A percentile compares a stretch with the other conserved stretches of the same genome.
These are phyloP conservation scores for Rhizopus microsporus DNA, from an alignment of 371 early-diverging fungal species.

Conservation along the genomic window DNA sequence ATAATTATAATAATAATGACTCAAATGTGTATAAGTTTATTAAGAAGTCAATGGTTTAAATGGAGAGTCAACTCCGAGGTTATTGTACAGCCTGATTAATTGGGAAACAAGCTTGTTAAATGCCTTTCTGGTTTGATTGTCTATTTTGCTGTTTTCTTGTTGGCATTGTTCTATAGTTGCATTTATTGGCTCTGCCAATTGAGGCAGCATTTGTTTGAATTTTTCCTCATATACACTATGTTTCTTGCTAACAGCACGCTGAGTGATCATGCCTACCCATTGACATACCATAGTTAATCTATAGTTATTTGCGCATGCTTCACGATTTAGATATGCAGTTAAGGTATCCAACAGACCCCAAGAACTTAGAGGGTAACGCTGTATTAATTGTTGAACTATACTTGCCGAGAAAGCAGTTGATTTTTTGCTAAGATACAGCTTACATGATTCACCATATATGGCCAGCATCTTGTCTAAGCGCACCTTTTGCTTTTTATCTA, in stretches of 20 bases:
- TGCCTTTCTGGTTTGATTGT: not conserved
- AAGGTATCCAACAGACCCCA: slow-evolving; percentile 61
- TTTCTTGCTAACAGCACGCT: slow-evolving; percentile 50
- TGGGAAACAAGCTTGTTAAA: slow-evolving; percentile 1
- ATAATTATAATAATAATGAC: no score
- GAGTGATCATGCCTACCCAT: slow-evolving; percentile 45
- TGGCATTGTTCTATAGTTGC: slow-evolving; percentile 18
- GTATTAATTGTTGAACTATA: slow-evolving; percentile 64
- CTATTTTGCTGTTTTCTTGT: not conserved
- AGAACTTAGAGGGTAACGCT: slow-evolving; percentile 64
- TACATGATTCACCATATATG: slow-evolving; percentile 56
- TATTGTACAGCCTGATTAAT: not conserved
- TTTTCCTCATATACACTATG: slow-evolving; percentile 41
- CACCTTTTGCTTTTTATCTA: slow-evolving; percentile 35
- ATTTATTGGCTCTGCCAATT: slow-evolving; percentile 27
- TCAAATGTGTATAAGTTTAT: not conserved
- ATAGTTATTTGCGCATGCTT: slow-evolving; percentile 63
- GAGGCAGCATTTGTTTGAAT: slow-evolving; percentile 28
- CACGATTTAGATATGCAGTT: slow-evolving; percentile 53
- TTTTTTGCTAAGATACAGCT: slow-evolving; percentile 70
- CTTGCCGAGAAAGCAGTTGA: slow-evolving; percentile 65
- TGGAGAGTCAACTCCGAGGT: not conserved
- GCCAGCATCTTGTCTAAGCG: slow-evolving; percentile 31
- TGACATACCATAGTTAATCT: slow-evolving; percentile 66
- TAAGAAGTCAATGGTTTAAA: not conserved